phyloP scores from a whole-genome alignment of 2,329 filamentous ascomycete species.

The Davidsoniella eucalypti region DNA sequence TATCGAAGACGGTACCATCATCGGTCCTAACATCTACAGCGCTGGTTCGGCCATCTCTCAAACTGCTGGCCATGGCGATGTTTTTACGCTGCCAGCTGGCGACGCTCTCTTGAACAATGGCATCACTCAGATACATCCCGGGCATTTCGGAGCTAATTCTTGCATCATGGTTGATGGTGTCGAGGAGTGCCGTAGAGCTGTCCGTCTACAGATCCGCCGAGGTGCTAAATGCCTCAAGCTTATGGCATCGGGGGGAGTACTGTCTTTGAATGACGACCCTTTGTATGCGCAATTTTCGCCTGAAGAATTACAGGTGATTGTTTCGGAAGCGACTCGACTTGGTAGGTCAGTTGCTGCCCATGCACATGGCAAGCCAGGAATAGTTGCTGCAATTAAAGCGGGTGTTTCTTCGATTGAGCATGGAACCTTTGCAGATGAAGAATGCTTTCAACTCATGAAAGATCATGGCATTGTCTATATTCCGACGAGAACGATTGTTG shows the following conservation, averaged over 20 bases:
- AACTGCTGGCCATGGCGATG: constrained; percentile 31
- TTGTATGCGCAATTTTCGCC: constrained; percentile 24
- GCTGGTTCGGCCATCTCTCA: constrained; percentile 27
- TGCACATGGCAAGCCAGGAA: constrained; percentile 25
- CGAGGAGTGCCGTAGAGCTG: constrained; percentile 25
- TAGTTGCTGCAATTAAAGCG: constrained; percentile 22
- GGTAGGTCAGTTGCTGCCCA: constrained; percentile 24
- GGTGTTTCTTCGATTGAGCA: constrained; percentile 26
- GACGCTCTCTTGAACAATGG: constrained; percentile 22
- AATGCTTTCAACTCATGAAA: constrained; percentile 25
- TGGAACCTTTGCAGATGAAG: constrained; percentile 25
- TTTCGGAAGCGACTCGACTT: constrained; percentile 23
- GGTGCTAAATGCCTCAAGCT: constrained; percentile 26
- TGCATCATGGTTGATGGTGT: constrained; percentile 22
- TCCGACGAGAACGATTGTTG: constrained; percentile 23
- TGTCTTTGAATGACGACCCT: constrained; percentile 25
- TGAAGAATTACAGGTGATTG: constrained; percentile 23
- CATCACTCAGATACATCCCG: constrained; percentile 18
- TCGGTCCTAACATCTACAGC: constrained; percentile 30
- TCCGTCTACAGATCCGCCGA: constrained; percentile 24
- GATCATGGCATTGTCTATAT: constrained; percentile 23
- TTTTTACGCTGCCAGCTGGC: constrained; percentile 21
- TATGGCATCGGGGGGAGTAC: constrained; percentile 24
- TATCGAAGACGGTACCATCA: constrained; percentile 27
- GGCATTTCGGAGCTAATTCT: constrained; percentile 18